Conservation (phyloP, 441 rosid species). For the Erodium trifolium region DNA sequence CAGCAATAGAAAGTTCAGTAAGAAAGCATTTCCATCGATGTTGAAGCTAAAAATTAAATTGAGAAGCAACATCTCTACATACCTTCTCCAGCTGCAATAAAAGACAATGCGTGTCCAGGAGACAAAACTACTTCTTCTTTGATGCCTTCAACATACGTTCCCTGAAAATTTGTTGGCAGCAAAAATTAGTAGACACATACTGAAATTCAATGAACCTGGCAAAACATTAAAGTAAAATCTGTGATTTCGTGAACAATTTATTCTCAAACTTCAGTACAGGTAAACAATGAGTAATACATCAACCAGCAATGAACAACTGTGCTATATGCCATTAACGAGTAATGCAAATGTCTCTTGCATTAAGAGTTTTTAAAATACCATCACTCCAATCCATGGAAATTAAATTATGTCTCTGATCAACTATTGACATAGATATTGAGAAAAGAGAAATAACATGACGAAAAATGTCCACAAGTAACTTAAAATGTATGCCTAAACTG, state of each 20-base stretch:
- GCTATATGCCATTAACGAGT: not conserved
- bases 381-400: too few relatives aligned
- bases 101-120: constrained; percentile 97
- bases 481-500: not conserved
- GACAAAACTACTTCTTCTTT: constrained; percentile 99
- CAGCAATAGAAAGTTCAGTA: constrained; percentile 12
- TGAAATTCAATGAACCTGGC: not conserved
- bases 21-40: constrained; percentile 8
- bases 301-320: not conserved
- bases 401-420: not conserved
- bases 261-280: not conserved
- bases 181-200: constrained; percentile 7
- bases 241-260: not conserved
- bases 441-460: not conserved
- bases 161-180: constrained; percentile 36
- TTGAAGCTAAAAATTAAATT: not conserved
- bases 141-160: constrained; percentile 96
- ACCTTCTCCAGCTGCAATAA: constrained; percentile 99
- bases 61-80: constrained; percentile 11
- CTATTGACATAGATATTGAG: not conserved
- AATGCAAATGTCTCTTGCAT: not conserved
- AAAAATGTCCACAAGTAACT: not conserved
- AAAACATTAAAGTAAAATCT: not conserved
- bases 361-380: not conserved
- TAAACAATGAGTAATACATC: not conserved